Conservation (phyloP, 1,284 basidiomycete genomes). For the Boletellus deceptivus region DNA sequence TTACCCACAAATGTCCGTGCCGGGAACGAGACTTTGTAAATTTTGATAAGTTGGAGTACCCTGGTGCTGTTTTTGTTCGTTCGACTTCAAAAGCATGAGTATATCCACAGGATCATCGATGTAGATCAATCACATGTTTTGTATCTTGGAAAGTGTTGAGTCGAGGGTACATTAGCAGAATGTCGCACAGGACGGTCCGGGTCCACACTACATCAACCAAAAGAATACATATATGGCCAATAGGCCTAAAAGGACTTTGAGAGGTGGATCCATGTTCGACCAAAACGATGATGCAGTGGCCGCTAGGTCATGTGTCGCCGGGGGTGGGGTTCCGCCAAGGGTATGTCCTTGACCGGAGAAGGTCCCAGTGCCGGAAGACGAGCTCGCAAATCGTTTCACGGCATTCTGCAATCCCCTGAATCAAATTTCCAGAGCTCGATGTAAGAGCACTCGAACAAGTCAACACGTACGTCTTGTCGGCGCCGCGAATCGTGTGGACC, state of each 20-base stretch:
- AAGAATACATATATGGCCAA: constrained; percentile 63
- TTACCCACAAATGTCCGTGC: too few species aligned
- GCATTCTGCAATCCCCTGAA: constrained; percentile 57
- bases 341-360: constrained; percentile 75
- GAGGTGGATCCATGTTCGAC: constrained; percentile 58
- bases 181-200: background rate
- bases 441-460: background rate
- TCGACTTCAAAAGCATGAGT: too few species aligned
- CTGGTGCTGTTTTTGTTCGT: too few species aligned
- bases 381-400: constrained; percentile 48
- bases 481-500: constrained; percentile 67
- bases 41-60: too few species aligned
- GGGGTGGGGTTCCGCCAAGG: constrained; percentile 47
- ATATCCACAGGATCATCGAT: too few species aligned
- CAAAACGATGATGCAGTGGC: constrained; percentile 33
- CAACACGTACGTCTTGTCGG: constrained; percentile 54
- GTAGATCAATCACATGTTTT: too few species aligned
- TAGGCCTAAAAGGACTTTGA: constrained; percentile 60
- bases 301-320: constrained; percentile 34
- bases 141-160: too few species aligned
- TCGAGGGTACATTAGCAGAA: background rate
- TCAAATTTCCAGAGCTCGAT: constrained; percentile 3
- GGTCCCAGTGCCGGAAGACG: constrained; percentile 34
- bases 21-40: too few species aligned
- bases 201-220: constrained; percentile 44